Evolutionary conservation across 129 eudicot genomes (phyloP).

Genomic region (Rutidosis leptorrhynchoides): DNA sequence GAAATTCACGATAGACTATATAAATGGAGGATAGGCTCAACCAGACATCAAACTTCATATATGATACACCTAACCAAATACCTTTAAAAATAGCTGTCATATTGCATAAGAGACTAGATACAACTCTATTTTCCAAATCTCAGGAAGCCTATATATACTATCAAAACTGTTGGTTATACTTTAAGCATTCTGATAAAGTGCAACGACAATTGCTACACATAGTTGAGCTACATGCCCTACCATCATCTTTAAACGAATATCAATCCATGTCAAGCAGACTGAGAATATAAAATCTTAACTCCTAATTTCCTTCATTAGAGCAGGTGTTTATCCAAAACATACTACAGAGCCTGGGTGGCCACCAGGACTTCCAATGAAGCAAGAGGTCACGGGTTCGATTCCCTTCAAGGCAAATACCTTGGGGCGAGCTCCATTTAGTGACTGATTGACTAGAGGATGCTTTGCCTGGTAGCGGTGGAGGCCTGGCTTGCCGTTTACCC

Average conservation of each 20-base stretch:
- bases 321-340: no score
- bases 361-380: no score
- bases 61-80: background rate
- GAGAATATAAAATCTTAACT: no score
- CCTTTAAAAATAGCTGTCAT: background rate
- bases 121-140: background rate
- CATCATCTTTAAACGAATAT: constrained; percentile 65
- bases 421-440: no score
- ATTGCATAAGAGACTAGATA: constrained; percentile 1
- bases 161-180: constrained; percentile 20
- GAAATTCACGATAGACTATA: constrained; percentile 1
- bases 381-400: no score
- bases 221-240: constrained; percentile 57
- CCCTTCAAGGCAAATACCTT: no score
- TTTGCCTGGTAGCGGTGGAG: no score
- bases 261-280: no score
- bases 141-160: constrained; percentile 4
- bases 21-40: background rate
- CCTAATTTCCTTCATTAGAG: no score
- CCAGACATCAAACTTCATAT: constrained; percentile 12
- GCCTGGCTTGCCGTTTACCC: no score
- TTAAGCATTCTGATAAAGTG: constrained; percentile 45
- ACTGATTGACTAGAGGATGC: no score
- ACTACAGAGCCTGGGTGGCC: no score
- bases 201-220: constrained; percentile 36